Percentiles rank a stretch among this genome's conserved stretches.
phyloP scores from a whole-genome alignment of 177 flowering plant genomes.

The Vitis hybrid region DNA sequence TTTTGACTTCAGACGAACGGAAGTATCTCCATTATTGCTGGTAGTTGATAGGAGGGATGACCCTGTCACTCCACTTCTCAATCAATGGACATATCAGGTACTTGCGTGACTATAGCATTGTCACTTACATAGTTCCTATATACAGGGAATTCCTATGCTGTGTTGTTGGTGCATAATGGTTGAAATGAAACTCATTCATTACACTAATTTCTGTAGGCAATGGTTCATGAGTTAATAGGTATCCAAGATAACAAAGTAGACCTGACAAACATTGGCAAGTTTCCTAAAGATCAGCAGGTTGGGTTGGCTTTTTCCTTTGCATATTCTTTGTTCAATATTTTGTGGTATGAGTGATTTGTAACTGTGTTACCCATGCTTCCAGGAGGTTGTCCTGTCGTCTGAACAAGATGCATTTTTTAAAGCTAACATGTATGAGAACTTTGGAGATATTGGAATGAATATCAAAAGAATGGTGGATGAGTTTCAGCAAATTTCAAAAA shows the following conservation, averaged over 20 bases:
- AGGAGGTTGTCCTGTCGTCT: constrained; percentile 95
- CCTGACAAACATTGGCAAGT: constrained; percentile 56
- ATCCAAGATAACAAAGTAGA: constrained; percentile 93
- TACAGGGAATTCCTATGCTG: not conserved
- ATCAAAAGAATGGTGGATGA: constrained; percentile 97
- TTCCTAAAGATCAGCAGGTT: constrained; percentile 91
- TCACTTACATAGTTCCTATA: not conserved
- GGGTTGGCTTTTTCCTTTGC: constrained; percentile 10
- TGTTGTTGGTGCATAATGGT: not conserved
- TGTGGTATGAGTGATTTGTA: not conserved
- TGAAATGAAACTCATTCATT: constrained; percentile 10
- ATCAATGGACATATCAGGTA: constrained; percentile 99
- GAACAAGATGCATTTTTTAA: constrained; percentile 94
- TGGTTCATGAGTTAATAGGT: constrained; percentile 94
- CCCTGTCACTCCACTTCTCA: constrained; percentile 90
- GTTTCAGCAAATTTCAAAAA: constrained; percentile 86
- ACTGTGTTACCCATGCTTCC: constrained; percentile 13
- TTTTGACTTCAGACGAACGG: constrained; percentile 87
- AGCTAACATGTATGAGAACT: constrained; percentile 93
- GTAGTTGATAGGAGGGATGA: constrained; percentile 91
- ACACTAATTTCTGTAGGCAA: constrained; percentile 55
- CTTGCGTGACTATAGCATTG: not conserved
- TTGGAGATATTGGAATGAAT: constrained; percentile 98
- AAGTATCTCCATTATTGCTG: constrained; percentile 83
- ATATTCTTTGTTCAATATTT: not conserved